phyloP scores from a whole-genome alignment of 495 filamentous ascomycete genomes.

The Xylaria flabelliformis region DNA sequence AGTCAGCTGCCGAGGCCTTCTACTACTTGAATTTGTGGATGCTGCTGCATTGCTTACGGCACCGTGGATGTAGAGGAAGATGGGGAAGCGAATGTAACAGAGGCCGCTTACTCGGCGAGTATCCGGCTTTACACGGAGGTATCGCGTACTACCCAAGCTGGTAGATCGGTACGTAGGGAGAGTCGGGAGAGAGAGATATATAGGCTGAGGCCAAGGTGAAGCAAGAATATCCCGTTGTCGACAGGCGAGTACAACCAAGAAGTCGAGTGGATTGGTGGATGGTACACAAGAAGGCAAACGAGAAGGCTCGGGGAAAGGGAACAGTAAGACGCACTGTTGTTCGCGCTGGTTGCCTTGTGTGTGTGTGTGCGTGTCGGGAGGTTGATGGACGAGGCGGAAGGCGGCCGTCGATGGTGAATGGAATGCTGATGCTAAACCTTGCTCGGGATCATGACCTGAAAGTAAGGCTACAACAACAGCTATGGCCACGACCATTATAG shows the following conservation, averaged over 20 bases:
- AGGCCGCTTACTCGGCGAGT: background rate
- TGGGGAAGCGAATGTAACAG: background rate
- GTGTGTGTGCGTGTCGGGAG: background rate
- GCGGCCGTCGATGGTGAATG: background rate
- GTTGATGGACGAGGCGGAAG: conserved; percentile 1
- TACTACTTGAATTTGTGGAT: background rate
- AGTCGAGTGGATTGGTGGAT: background rate
- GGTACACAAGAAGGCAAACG: background rate
- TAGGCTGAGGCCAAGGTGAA: background rate
- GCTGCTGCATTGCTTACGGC: background rate
- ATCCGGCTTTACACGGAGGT: background rate
- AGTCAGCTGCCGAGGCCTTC: background rate
- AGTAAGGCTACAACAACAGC: background rate
- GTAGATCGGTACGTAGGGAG: background rate
- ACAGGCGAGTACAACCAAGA: background rate
- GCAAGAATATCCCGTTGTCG: background rate
- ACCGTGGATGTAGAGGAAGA: no score
- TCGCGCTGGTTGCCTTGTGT: background rate
- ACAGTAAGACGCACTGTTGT: background rate
- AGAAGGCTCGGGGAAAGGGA: background rate
- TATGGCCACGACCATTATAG: background rate
- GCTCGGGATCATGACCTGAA: background rate
- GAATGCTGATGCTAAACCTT: background rate
- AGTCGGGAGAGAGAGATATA: background rate
- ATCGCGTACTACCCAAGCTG: background rate